Evolutionary conservation across 1,284 basidiomycete genomes (phyloP).

Genomic region (Heterobasidion annosum): DNA sequence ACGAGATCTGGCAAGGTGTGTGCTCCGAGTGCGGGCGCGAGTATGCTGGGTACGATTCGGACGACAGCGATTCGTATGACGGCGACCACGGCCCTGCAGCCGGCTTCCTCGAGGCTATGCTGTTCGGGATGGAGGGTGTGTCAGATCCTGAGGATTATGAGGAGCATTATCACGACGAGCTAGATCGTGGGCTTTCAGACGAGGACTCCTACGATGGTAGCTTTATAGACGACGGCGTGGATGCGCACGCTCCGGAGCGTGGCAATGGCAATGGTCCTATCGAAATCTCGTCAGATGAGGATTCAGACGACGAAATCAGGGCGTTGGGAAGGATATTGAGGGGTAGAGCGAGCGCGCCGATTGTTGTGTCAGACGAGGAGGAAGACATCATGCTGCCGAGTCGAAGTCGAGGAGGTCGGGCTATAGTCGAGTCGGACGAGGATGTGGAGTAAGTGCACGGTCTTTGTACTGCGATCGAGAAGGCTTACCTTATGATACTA

Average conservation of each 20-base stretch:
- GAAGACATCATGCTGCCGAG: background rate
- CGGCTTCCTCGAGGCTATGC: background rate
- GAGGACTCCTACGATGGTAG: conserved; percentile 21
- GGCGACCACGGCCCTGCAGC: background rate
- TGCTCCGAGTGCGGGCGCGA: conserved; percentile 55
- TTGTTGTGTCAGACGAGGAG: background rate
- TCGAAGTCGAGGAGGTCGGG: background rate
- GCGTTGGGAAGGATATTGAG: background rate
- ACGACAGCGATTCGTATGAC: background rate
- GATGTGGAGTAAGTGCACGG: conserved; percentile 5
- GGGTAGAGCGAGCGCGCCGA: background rate
- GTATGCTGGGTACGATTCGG: conserved; percentile 19
- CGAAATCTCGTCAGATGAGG: conserved; percentile 6
- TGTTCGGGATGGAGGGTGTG: background rate
- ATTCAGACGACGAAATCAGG: background rate
- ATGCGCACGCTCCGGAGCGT: conserved; percentile 31
- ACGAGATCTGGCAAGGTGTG: conserved; percentile 61
- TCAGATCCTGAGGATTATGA: background rate
- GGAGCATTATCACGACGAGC: background rate
- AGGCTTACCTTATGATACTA: too few species aligned
- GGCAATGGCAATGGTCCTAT: conserved; percentile 4
- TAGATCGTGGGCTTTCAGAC: background rate
- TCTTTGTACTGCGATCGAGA: background rate
- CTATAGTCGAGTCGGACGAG: background rate
- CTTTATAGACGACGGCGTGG: conserved; percentile 21